Evolutionary conservation across 805 yeast genomes (phyloP), one percentile per base, ranked within the genome.

Genomic region (Candida railenensis): DNA sequence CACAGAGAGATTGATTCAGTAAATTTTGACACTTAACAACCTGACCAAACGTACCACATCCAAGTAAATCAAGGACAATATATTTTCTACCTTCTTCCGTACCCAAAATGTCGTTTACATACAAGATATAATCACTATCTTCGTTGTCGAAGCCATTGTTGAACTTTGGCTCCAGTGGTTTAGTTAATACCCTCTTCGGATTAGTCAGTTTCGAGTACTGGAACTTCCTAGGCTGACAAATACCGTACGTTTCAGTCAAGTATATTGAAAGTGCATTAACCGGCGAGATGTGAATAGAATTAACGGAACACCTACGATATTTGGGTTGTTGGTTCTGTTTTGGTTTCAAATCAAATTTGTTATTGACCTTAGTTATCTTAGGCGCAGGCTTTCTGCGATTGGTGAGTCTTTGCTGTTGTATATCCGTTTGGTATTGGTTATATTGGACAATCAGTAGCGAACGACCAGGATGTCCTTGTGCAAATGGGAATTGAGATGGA

Each of bases 41-140:
- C 68, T 94, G 98, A 8, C 99, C 99, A 74, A 94, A 94, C 1
- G 99, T 91, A 2, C 99, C 99, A 51, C 91, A 92, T 0, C 99
- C 99, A 37, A 94, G 67, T 14, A 94, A 76, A 64, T 92, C 98
- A 48, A 94, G 70, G 3, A 94, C 97, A 58, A 94, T 75, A 62
- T 91, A 92, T 60, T 88, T 87, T 45, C 91, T 75, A 48, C 89
- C 91, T 53, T 88, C 94, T 55, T 86, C 89, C 3, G 81, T 76
- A 3, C 99, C 98, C 36, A 94, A 69, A 20, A 94, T 83, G 62
- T 95, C 99, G 63, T 95, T 94, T 19, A 94, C 99, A 54, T 90
- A 92, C 16, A 95, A 69, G 46, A 94, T 92, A 61, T 91, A 92
- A 67, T 94, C 97, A 61, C 87, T 81, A 47, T 89, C 90, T 51